Base-by-base conservation (phyloP, 2,329 filamentous ascomycete genomes). In the Fusarium irregulare region DNA sequence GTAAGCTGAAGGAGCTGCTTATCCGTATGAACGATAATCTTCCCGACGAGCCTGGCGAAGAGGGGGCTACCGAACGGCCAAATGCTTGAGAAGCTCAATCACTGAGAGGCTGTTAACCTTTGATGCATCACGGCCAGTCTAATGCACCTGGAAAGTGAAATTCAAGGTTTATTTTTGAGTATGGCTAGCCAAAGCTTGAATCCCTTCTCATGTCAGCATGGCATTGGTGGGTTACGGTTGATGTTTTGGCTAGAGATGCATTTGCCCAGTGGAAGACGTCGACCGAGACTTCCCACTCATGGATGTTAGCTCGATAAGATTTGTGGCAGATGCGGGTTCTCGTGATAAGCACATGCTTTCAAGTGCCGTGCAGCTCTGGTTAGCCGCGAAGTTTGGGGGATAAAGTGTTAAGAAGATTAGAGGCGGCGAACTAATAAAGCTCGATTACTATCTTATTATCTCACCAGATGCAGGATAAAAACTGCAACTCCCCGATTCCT, bases 11-110 rank as follows among this genome's bases (percentile, higher is more conserved):
- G 68, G 78, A 80, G 44, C 71, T 87, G 13, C 70, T 84, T 44
- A 72, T 78, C n/a, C 77, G 79, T 72, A 78, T 81, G 64, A 80
- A 86, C 37, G 80, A 82, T 53, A 85, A 86, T 49, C 77, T 86
- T 21, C 81, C 81, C 1, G 82, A 84, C 42, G 82, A 83, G 30
- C 78, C 81, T 53, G 80, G 79, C 42, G 76, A 75, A 25, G 76
- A 74, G 32, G 64, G 74, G 50, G 65, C 60, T 37, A 68, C 70
- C 7, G 53, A 66, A 7, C 40, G 20, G 27, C 55, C 64, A 48
- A 41, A 20, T 32, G 28, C 16, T 16, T 64, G 27, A 71, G 12
- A 34, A 21, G 9, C 1, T 50, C 11, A 12, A 28, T 40, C 16
- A 23, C n/a, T 34, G 12, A n/a, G 13, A 23, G 37, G 42, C 8